Evolutionary conservation across 1,139 yeast species (phyloP), one percentile per base, ranked within the genome.

Genomic region (Candida sp.): DNA sequence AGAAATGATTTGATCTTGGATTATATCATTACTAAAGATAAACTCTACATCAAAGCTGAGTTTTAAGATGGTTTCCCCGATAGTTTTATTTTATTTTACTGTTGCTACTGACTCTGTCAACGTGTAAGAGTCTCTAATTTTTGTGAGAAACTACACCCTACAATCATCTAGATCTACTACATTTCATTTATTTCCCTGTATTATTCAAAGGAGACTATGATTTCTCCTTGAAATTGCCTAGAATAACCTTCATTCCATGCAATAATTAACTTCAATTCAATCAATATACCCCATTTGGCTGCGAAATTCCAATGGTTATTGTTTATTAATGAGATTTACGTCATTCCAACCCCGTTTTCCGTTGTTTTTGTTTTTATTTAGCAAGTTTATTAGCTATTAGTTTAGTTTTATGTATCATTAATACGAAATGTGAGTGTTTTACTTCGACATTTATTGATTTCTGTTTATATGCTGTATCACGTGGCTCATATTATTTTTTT

Each of bases 21-120:
- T 43, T 65, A 63, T 44, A 51, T 66, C 12, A 52, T 55, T 45
- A 48, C 56, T 29, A 64, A 65, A 46, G 60, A 57, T 19, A 61
- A 58, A 45, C 48, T 64, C 15, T 62, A 59, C 43, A 53, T 64
- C 21, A 49, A 49, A 34, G 67, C 63, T 4, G 52, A 50, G 41
- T 34, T 25, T 25, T 25, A 25, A 25, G n/a, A n/a, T n/a, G n/a
- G n/a, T n/a, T n/a, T n/a, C n/a, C n/a, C n/a, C n/a, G n/a, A n/a
- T n/a, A n/a, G n/a, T n/a, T n/a, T n/a, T n/a, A n/a, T n/a, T n/a
- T n/a, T n/a, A n/a, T n/a, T n/a, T n/a, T n/a, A n/a, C n/a, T n/a
- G n/a, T n/a, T n/a, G n/a, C n/a, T n/a, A n/a, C n/a, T n/a, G n/a
- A n/a, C n/a, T n/a, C n/a, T n/a, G n/a, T n/a, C n/a, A n/a, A n/a